Percentiles rank a stretch among this genome's conserved stretches.
phyloP scores from a whole-genome alignment of 2,329 filamentous ascomycete species.

The Colletotrichum salicis region DNA sequence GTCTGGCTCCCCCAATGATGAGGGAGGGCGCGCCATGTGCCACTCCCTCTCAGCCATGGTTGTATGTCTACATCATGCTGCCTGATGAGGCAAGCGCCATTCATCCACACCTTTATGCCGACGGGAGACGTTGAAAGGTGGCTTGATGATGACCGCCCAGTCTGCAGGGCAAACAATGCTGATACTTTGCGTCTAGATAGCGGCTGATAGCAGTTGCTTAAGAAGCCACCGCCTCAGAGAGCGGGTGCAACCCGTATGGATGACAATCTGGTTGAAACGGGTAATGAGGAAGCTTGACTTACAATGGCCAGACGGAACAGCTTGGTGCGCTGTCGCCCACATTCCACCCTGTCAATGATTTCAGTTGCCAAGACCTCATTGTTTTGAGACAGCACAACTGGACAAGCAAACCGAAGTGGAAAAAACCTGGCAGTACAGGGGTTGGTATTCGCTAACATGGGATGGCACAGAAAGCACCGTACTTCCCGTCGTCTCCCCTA shows the following conservation, averaged over 20 bases:
- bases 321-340: background rate
- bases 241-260: background rate
- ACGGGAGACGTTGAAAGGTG: background rate
- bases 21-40: background rate
- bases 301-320: constrained; percentile 6
- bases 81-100: background rate
- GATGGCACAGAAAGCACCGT: constrained; percentile 15
- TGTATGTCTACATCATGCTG: constrained; percentile 12
- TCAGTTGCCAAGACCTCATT: background rate
- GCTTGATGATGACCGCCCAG: background rate
- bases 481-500: background rate
- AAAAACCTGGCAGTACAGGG: constrained; percentile 18
- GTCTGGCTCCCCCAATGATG: background rate
- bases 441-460: constrained; percentile 12
- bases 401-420: background rate
- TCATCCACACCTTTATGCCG: background rate
- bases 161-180: background rate
- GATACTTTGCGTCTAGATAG: background rate
- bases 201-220: background rate
- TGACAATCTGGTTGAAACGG: constrained; percentile 6
- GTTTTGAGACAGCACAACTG: background rate
- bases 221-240: background rate
- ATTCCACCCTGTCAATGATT: constrained; percentile 1
- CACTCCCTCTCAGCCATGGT: constrained; percentile 2
- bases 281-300: background rate